phyloP scores from a whole-genome alignment of 345 rosid genomes.

The Cardamine resedifolia region DNA sequence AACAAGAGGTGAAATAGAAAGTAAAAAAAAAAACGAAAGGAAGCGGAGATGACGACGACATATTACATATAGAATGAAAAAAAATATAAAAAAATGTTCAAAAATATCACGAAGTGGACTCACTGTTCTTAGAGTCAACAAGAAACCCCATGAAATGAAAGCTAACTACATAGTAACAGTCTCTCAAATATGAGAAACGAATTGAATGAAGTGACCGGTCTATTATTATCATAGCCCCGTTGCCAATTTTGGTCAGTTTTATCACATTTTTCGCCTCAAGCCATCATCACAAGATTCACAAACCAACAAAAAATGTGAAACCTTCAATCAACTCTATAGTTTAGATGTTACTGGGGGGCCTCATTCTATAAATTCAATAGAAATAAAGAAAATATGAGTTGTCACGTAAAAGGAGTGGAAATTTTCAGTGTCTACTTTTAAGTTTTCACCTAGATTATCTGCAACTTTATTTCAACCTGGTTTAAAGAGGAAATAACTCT shows the following conservation, averaged over 20 bases:
- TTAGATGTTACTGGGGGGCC: not conserved
- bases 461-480: not conserved
- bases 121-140: slow-evolving; percentile 26
- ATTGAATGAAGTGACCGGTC: not conserved
- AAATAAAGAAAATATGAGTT: not conserved
- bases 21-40: not conserved
- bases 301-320: not conserved
- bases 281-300: not conserved
- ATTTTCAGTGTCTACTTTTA: not conserved
- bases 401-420: not conserved
- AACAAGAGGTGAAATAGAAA: not conserved
- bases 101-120: not conserved
- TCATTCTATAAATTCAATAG: not conserved
- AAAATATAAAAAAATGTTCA: not conserved
- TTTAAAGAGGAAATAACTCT: not conserved
- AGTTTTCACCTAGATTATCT: not conserved
- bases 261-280: not conserved
- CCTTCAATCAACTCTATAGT: not conserved
- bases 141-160: slow-evolving; percentile 19
- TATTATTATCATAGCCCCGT: not conserved
- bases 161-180: not conserved
- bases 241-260: not conserved
- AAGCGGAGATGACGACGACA: slow-evolving; percentile 4
- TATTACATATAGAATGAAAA: not conserved
- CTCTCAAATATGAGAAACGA: not conserved